Base-by-base conservation (phyloP, 164 flowering plant species). In the Amborella trichopoda region DNA sequence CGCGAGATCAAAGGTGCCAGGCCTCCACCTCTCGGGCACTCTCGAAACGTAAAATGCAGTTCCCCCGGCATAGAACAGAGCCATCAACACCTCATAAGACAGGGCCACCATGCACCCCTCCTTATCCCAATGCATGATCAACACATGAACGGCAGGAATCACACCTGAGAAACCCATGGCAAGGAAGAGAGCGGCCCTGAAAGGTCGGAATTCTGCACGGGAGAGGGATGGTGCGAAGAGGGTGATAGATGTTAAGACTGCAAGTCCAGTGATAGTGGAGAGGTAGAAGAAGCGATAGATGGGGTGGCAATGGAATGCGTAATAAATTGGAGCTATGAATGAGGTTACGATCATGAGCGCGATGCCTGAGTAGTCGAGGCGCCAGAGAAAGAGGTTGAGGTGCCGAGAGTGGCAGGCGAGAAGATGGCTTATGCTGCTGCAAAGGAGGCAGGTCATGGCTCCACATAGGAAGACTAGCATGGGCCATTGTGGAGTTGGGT, bases 401-500 rank as follows among this genome's bases (percentile, higher is more conserved):
- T 71, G 68, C 26, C 38, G 57, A 27, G 99, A 91, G 61, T 91
- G 99, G 72, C 95, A 91, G n/a, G 90, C 81, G 3, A 91, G 72
- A 52, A 91, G 90, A 68, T 91, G 99, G 49, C 93, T 87, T 19
- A 83, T 43, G 14, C 82, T 52, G 76, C 99, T 91, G 72, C 76
- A 80, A 1, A 78, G 40, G 33, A 91, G 62, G 67, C 99, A 91
- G 11, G 63, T 44, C 95, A 91, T 87, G 14, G 96, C 80, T 2
- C 99, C 96, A 2, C 37, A 58, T 40, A 91, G 46, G 78, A 81
- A 84, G 11, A 87, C 77, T 39, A 81, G 73, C 94, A 89, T 83
- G 2, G 99, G 99, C 99, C 99, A 87, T 52, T 27, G 61, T 0
- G 88, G n/a, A n/a, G n/a, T n/a, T n/a, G n/a, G n/a, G n/a, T n/a